These are phyloP conservation scores for Pestalotiopsis sp. DNA, from an alignment of 2,329 filamentous ascomycete genomes.

Conservation along the genomic window DNA sequence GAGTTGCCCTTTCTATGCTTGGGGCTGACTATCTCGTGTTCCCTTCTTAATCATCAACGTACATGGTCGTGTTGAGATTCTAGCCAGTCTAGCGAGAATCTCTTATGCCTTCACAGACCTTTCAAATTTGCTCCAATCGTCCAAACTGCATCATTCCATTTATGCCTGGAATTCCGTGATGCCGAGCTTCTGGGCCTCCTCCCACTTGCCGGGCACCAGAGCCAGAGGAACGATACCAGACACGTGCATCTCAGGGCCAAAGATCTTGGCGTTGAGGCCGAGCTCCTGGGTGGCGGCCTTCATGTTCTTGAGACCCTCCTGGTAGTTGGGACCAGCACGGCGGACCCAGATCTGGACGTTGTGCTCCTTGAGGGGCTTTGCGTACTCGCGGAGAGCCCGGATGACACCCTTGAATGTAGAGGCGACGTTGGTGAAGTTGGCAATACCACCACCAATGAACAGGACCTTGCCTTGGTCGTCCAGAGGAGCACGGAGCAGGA, in stretches of 20 bases:
- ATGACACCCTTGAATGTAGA: slow-evolving; percentile 99
- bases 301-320: slow-evolving; percentile 99
- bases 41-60: slow-evolving; percentile 15
- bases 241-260: slow-evolving; percentile 87
- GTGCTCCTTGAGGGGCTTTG: slow-evolving; percentile 87
- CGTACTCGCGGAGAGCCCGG: slow-evolving; percentile 88
- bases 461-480: slow-evolving; percentile 93
- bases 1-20: background rate
- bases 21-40: slow-evolving; percentile 10
- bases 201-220: slow-evolving; percentile 68
- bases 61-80: slow-evolving; percentile 11
- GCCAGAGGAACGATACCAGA: slow-evolving; percentile 95
- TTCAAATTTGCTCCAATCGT: slow-evolving; percentile 4
- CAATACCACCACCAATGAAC: slow-evolving; percentile 99
- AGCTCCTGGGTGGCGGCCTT: slow-evolving; percentile 95
- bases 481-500: slow-evolving; percentile 91
- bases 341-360: slow-evolving; percentile 97
- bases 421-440: slow-evolving; percentile 99
- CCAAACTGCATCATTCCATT: slow-evolving; percentile 19
- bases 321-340: slow-evolving; percentile 93
- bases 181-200: slow-evolving; percentile 49
- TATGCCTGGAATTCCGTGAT: slow-evolving; percentile 64
- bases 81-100: background rate
- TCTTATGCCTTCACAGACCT: background rate
- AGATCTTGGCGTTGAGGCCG: slow-evolving; percentile 70